Evolutionary conservation across 2,329 filamentous ascomycete species (phyloP).

Genomic region (Penicillium sp.): DNA sequence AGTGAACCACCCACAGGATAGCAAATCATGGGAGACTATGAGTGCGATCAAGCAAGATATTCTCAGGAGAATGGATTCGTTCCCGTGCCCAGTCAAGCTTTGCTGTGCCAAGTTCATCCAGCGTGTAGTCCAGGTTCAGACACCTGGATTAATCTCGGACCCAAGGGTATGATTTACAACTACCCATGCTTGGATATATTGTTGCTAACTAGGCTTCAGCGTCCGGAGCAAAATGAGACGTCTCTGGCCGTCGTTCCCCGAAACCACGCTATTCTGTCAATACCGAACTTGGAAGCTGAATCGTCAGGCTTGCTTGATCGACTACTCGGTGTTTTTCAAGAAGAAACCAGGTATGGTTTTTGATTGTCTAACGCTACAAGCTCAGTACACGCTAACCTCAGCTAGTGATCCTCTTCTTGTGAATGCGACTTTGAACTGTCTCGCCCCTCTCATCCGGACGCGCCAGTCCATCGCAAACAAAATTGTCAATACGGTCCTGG

Average conservation of each 20-base stretch:
- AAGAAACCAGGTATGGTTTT: constrained; percentile 68
- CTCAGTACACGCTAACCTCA: constrained; percentile 6
- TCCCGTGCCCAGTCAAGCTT: constrained; percentile 73
- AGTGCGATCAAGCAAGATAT: constrained; percentile 85
- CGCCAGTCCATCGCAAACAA: constrained; percentile 79
- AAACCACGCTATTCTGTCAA: constrained; percentile 76
- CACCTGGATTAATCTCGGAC: constrained; percentile 75
- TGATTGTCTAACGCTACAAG: not conserved
- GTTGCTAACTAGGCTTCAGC: constrained; percentile 44
- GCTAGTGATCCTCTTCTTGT: constrained; percentile 79
- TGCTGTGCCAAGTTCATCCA: constrained; percentile 98
- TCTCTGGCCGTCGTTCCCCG: constrained; percentile 82
- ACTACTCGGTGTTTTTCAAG: constrained; percentile 79
- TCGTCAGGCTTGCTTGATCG: constrained; percentile 87
- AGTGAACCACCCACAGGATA: constrained; percentile 81
- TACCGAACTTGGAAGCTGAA: constrained; percentile 84
- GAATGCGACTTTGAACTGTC: constrained; percentile 85
- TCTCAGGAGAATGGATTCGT: constrained; percentile 80
- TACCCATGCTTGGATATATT: constrained; percentile 3
- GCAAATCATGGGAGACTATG: constrained; percentile 82
- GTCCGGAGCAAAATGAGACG: constrained; percentile 74
- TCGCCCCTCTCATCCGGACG: constrained; percentile 78
- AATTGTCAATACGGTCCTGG: constrained; percentile 79
- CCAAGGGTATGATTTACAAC: constrained; percentile 63
- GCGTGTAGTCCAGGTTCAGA: constrained; percentile 88